Base-by-base conservation (phyloP, 2,329 filamentous ascomycete species). In the Achaetomium macrosporum region DNA sequence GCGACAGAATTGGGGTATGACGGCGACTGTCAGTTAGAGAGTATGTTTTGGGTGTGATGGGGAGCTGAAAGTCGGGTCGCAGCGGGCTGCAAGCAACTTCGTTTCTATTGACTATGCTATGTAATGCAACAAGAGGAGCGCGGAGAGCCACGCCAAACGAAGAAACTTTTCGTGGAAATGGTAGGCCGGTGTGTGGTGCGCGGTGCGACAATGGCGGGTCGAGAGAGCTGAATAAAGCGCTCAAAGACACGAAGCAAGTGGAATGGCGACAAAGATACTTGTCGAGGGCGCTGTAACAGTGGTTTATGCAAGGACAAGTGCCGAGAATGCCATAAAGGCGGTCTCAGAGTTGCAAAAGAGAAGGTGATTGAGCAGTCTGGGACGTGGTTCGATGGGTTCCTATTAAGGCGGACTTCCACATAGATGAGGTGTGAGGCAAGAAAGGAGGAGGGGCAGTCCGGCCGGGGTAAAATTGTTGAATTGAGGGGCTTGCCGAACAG, bases 41-140 rank as follows among this genome's bases (percentile, higher is more conserved):
- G 43, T 8, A 37, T 39, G 15, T 15, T 42, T 19, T 30, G 41
- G 13, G 47, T 36, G 46, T 39, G 45, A 36, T 31, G 48, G 47
- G 25, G 40, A 47, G 33, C 13, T 50, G 50, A 25, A 37, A 53
- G 43, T 56, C 47, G 54, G 42, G 40, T 51, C 46, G 57, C 51
- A 58, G 51, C 50, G 45, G 31, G 55, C 45, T 53, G 56, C 40
- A 51, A 57, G 54, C 58, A 65, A 63, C 69, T 73, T 73, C 69
- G 76, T 68, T 71, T 75, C 67, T 74, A 73, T 76, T 76, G 68
- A 72, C 71, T 76, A 75, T 69, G 69, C 72, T 75, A 71, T 70
- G 65, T 74, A 75, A 67, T 70, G 69, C 64, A 67, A 33, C 17
- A 41, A 54, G 31, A 39, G 19, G 9, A 45, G 11, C 8, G 19